Evolutionary conservation across 2,329 filamentous ascomycete genomes (phyloP), one percentile per base, ranked within the genome.

Genomic region (Cladophialophora psammophila): DNA sequence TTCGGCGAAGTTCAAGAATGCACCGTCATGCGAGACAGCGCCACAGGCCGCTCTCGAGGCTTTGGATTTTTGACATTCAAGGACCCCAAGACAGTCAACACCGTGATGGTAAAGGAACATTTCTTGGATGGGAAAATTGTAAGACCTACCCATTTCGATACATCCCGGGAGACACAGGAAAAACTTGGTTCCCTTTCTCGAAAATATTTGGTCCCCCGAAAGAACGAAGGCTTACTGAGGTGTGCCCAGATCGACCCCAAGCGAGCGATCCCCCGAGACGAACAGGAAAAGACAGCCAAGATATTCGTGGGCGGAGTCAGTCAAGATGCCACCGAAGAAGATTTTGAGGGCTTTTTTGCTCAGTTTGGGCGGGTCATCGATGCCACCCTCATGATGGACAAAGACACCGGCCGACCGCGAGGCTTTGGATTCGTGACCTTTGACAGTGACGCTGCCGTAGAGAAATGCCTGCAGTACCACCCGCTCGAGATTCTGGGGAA

Each of bases 71-170:
- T 99, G 69, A 99, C 95, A 0, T 99, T 99, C 85, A 96, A 92
- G 78, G 95, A 99, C 76, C 91, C 95, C 56, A 97, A 97, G 82
- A 97, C 93, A 3, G 95, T 99, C 72, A 99, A 99, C 78, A 96
- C 93, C 72, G 95, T 99, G 71, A 99, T 99, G 95, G 95, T 99
- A 70, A 99, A 99, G 81, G 95, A 99, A 78, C 95, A 99, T 79
- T 96, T 94, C 74, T 86, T 99, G 26, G 95, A 99, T 77, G 95
- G 95, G 69, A 99, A 99, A 81, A 97, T 99, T 79, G 95, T 98
- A 86, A 84, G 92, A 67, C 52, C 54, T 64, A 67, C 66, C 61
- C 62, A 63, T 63, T 66, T 58, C 66, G 64, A 59, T 82, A 50
- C 52, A 45, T 65, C 61, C 64, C 59, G 64, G 36, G 54, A 60